A percentile compares a stretch with the other conserved stretches of the same genome.
phyloP scores from a whole-genome alignment of 148 eudicot genomes.

The Hydrangea macrophylla region DNA sequence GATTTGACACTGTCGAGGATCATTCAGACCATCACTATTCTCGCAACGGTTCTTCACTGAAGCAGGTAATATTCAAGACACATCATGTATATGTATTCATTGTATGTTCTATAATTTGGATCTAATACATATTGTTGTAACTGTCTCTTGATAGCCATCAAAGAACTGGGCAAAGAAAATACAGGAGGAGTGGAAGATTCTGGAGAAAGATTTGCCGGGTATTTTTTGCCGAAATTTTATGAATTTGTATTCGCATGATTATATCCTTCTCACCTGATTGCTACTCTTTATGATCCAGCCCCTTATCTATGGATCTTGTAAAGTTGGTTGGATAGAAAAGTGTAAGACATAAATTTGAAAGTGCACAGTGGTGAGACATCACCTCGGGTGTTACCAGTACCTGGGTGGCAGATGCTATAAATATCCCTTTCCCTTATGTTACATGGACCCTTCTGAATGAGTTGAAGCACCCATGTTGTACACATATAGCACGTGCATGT shows the following conservation, averaged over 20 bases:
- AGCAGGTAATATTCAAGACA: slow-evolving; percentile 36
- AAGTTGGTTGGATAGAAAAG: neutral
- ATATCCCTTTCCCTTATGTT: neutral
- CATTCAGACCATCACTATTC: slow-evolving; percentile 59
- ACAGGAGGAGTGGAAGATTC: slow-evolving; percentile 84
- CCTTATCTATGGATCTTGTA: neutral
- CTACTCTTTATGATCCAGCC: neutral
- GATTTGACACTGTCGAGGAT: slow-evolving; percentile 74
- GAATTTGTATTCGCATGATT: neutral
- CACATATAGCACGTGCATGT: too few relatives aligned
- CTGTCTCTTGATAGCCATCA: slow-evolving; percentile 47
- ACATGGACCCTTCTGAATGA: too few relatives aligned
- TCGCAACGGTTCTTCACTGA: slow-evolving; percentile 20
- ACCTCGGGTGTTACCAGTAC: neutral
- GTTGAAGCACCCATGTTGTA: too few relatives aligned
- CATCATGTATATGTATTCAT: slow-evolving; percentile 6
- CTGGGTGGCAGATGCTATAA: neutral
- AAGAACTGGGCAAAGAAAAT: slow-evolving; percentile 68
- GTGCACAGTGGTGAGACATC: neutral
- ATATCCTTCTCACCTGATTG: neutral
- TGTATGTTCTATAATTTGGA: neutral
- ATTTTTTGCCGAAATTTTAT: slow-evolving; percentile 19
- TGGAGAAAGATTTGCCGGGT: slow-evolving; percentile 86
- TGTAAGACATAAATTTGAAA: neutral
- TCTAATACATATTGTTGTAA: neutral